Evolutionary conservation across 2,329 filamentous ascomycete genomes (phyloP), one percentile per base, ranked within the genome.

Genomic region (Pseudogymnoascus sp.): DNA sequence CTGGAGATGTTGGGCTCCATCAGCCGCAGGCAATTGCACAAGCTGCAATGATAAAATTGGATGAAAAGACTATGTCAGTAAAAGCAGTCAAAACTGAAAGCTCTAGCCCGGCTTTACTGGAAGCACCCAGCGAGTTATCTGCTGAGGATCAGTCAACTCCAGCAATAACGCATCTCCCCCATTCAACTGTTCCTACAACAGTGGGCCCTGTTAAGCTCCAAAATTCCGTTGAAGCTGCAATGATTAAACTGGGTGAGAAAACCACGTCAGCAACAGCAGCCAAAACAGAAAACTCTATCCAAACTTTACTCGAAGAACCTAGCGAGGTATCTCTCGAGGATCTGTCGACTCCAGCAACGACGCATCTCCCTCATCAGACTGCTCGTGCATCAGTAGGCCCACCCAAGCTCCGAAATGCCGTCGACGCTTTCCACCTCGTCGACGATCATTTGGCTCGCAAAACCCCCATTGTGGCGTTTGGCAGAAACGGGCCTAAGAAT

Each of bases 391-490:
- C 49, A 19, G 49, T 55, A 11, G 49, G 3, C 9, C 49, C 28
- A 4, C 33, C 16, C 28, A 55, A 35, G 28, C n/a, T 22, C 1
- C 28, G 28, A 22, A 55, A 55, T 33, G 0, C 16, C 5, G 22
- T 25, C 22, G 5, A n/a, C 11, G 5, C 49, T 19, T 5, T 9
- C 28, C 19, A 61, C 30, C 41, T 65, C 19, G 61, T 66, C 7
- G 62, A 69, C 16, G 66, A 68, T 23, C 45, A 58, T 45, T 41
- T 36, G 14, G 33, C 49, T 22, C 63, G 69, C 12, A 70, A 70
- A 30, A 64, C 66, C 19, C 58, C 64, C 1, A 14, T 69, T 4
- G 67, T 70, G 25, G 62, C 58, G 6, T 70, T 70, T 39, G 60
- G 63, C 28, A 25, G 28, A 14, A 59, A 63, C 11, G 69, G 68